Evolutionary conservation across 192 early-diverging fungal species (phyloP), one percentile per base, ranked within the genome.

Genomic region (Kickxella alabastrina): DNA sequence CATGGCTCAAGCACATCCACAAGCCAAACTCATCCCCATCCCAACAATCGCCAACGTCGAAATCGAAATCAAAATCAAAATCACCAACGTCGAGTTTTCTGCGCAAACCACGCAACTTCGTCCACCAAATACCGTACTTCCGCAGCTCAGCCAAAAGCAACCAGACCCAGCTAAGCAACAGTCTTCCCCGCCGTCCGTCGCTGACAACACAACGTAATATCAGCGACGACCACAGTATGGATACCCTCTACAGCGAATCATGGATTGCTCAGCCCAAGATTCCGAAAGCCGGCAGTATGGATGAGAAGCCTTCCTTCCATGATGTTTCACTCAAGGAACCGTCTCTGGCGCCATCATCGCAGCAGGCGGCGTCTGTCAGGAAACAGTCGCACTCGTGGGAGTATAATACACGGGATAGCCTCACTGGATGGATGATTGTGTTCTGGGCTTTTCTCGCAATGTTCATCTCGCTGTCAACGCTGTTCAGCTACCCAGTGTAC

Each of bases 401-500:
- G 29, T 71, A 63, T 48, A 27, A 71, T 25, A 50, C n/a, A 0
- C 10, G 53, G 9, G 68, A 71, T 24, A 24, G 55, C 9, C 12
- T 17, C 0, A 19, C 32, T 1, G 68, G 61, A 0, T 71, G 68
- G 68, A 35, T 39, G 39, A 45, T 59, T 3, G 57, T 64, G 2
- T 6, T 21, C 5, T 71, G 68, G 43, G 68, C 68, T 14, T 52
- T 57, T 17, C 42, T 71, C 4, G 51, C 57, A 0, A 54, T 52
- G 31, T 59, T 49, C 18, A 44, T 64, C 0, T 59, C 62, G 36
- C 48, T 64, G 9, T 72, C 68, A 12, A 51, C 68, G 19, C 43
- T 65, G 27, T 22, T 60, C 52, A 72, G 26, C 10, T 72, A 65
- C 49, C 39, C 62, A 7, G 50, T 63, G n/a, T 72, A 65, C 53